These are phyloP conservation scores for Cerioporus squamosus DNA, from an alignment of 1,284 basidiomycete species.

Conservation along the genomic window DNA sequence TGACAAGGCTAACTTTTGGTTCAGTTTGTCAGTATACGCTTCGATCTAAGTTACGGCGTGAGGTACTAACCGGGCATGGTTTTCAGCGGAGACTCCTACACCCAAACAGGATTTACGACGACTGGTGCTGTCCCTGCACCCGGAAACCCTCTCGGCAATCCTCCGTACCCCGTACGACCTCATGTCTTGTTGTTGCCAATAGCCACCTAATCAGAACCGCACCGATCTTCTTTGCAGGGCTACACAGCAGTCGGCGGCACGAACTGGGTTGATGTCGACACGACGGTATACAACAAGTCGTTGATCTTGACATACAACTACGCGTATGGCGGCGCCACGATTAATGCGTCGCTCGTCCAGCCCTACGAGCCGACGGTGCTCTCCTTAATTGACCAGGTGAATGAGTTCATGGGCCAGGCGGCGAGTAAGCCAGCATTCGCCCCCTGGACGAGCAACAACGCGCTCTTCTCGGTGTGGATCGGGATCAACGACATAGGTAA, in stretches of 20 bases:
- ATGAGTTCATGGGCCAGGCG: conserved; percentile 49
- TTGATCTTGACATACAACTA: conserved; percentile 61
- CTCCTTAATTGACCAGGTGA: conserved; percentile 59
- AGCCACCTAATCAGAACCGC: not conserved
- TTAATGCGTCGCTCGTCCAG: conserved; percentile 53
- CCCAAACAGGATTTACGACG: conserved; percentile 54
- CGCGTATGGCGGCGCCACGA: conserved; percentile 64
- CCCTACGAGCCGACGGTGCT: conserved; percentile 54
- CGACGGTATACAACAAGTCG: conserved; percentile 55
- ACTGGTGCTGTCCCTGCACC: conserved; percentile 44
- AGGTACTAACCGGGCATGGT: not conserved
- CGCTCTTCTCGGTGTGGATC: conserved; percentile 64
- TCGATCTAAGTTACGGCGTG: not conserved
- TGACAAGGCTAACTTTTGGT: conserved; percentile 47
- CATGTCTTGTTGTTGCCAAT: not conserved
- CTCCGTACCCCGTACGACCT: conserved; percentile 49
- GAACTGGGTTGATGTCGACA: conserved; percentile 61
- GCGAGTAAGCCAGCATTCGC: conserved; percentile 49
- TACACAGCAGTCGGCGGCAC: conserved; percentile 58
- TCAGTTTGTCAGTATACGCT: conserved; percentile 47
- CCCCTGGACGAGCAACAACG: conserved; percentile 55
- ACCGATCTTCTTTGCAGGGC: conserved; percentile 35
- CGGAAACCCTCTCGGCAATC: conserved; percentile 62
- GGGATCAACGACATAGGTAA: conserved; percentile 67
- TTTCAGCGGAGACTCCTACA: conserved; percentile 61